Evolutionary conservation across 108 stramenopile genomes (phyloP), one percentile per base, ranked within the genome.

Genomic region (Fistulifera solaris): DNA sequence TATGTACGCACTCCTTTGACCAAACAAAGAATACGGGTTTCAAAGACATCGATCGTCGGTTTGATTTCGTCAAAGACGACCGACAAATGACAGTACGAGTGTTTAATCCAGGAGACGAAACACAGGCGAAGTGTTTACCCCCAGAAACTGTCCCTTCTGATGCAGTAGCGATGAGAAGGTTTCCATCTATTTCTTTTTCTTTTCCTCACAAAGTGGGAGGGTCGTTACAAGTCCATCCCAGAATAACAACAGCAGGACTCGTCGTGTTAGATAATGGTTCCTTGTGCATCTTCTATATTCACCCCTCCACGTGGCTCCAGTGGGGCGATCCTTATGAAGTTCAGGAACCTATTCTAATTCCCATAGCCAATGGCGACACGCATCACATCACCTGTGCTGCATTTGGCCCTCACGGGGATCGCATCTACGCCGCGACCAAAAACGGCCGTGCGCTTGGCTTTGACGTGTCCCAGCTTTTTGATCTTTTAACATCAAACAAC

Each of bases 341-440:
- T 17, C 16, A 21, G 19, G 44, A 45, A 45, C 11, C 19, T 45
- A 8, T 45, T 8, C 44, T 19, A 45, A 11, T 17, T 11, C 16
- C 16, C 44, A 45, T 45, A 8, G 11, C 16, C 11, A 4, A 6
- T 45, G 16, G 6, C 3, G 31, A 35, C 8, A 35, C 3, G 31
- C 31, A 35, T 35, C 31, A 35, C 47, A 59, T 89, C 21, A 62
- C 71, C 0, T 76, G 70, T 49, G 84, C 84, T 15, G 50, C 80
- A 0, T 83, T 85, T 66, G 75, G 71, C 56, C 75, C 71, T 8
- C 61, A 75, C 14, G 82, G 81, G 13, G 72, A 76, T 22, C 59
- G 68, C 17, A 18, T 89, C 21, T 85, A 81, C 47, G 82, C 82
- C 10, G 77, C 72, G 5, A 81, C 88, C 17, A 77, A 71, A 40